Percentiles rank a stretch among this genome's conserved stretches.
These are phyloP conservation scores for Chlamydomonas sp. DNA, from an alignment of 139 green algal genomes.

Conservation along the genomic window DNA sequence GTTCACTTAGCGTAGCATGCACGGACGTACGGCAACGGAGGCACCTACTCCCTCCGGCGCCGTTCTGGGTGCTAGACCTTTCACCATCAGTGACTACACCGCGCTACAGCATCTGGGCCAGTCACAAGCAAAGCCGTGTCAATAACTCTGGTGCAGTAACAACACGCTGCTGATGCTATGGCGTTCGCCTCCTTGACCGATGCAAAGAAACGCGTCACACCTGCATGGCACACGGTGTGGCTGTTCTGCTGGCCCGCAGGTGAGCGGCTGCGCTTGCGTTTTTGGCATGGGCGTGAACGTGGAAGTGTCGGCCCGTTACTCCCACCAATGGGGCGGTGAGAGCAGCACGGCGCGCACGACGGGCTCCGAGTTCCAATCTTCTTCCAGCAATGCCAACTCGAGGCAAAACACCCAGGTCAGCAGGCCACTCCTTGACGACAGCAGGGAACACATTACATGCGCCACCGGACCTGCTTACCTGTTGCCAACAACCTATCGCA, in stretches of 20 bases:
- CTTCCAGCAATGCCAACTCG: neutral
- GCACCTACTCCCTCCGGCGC: neutral
- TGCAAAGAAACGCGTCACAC: neutral
- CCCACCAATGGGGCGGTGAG: neutral
- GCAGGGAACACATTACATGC: too few species aligned
- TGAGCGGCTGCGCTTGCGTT: neutral
- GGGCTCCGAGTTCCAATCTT: neutral
- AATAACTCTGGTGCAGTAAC: neutral
- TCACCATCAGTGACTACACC: neutral
- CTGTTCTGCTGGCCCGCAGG: neutral
- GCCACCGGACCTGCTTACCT: too few species aligned
- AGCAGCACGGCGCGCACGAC: neutral
- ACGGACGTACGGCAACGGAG: neutral
- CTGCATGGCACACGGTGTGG: neutral
- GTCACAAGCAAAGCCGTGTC: neutral
- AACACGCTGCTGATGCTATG: neutral
- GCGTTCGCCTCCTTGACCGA: neutral
- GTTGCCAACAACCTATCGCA: neutral
- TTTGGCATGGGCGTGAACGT: neutral
- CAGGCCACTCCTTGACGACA: neutral
- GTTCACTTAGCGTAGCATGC: neutral
- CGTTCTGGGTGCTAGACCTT: neutral
- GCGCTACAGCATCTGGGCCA: neutral
- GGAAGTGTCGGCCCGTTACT: neutral
- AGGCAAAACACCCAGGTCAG: neutral